A percentile compares a stretch with the other conserved stretches of the same genome.
Conservation (phyloP, 176 grass and related monocot genomes). For the Avena sativa region DNA sequence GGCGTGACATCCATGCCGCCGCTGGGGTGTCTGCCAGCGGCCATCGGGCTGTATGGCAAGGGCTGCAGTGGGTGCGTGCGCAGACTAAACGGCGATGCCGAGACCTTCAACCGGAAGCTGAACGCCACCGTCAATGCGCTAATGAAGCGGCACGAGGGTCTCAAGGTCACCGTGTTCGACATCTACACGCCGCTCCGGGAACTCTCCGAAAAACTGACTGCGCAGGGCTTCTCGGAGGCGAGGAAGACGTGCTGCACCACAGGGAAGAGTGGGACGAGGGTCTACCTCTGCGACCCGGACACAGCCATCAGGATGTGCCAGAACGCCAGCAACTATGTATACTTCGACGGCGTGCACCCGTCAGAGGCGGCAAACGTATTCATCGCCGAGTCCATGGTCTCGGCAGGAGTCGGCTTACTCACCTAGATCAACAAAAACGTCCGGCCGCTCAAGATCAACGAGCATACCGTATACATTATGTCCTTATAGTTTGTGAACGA, state of each 20-base stretch:
- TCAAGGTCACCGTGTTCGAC: slow-evolving; percentile 1
- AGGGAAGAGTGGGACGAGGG: slow-evolving; percentile 57
- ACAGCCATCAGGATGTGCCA: slow-evolving; percentile 41
- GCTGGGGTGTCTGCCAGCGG: slow-evolving; percentile 74
- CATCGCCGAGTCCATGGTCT: slow-evolving; percentile 58
- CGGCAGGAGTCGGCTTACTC: slow-evolving; percentile 47
- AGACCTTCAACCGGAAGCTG: slow-evolving; percentile 76
- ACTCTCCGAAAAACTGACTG: not conserved
- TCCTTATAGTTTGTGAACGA: not conserved
- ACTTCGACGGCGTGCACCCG: slow-evolving; percentile 87
- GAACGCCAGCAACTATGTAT: slow-evolving; percentile 73
- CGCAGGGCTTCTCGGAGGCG: slow-evolving; percentile 36
- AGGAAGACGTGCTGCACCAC: slow-evolving; percentile 71
- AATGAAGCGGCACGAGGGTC: not conserved
- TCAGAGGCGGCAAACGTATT: slow-evolving; percentile 43
- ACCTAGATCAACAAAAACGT: not conserved
- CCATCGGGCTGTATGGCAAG: slow-evolving; percentile 65
- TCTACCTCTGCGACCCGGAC: slow-evolving; percentile 64
- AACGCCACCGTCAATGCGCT: slow-evolving; percentile 47
- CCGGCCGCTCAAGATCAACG: not conserved
- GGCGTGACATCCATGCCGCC: slow-evolving; percentile 76
- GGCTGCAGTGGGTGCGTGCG: slow-evolving; percentile 48
- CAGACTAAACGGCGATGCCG: slow-evolving; percentile 63
- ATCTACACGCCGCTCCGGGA: slow-evolving; percentile 18
- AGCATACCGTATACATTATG: not conserved